A percentile compares a stretch with the other conserved stretches of the same genome.
Conservation (phyloP, 768 basidiomycete species). For the Termitomyces titanicus region DNA sequence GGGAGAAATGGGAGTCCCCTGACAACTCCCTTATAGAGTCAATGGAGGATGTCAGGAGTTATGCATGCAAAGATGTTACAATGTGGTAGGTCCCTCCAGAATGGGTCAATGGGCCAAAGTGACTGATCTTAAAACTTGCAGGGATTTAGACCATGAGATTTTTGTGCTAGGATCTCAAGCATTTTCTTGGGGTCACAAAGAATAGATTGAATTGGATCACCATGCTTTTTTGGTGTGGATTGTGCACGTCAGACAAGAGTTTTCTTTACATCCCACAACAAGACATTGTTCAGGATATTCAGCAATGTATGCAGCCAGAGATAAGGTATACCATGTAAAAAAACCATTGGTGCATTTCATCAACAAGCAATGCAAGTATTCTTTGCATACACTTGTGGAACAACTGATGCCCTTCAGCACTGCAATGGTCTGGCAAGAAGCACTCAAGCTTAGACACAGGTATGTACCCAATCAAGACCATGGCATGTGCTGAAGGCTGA, state of each 20-base stretch:
- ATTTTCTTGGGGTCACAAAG: not conserved
- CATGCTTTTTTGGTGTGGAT: constrained; percentile 15
- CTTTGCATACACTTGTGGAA: constrained; percentile 14
- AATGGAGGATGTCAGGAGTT: constrained; percentile 40
- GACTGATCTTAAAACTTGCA: constrained; percentile 12
- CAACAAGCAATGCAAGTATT: constrained; percentile 18
- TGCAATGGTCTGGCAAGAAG: not conserved
- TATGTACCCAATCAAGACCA: constrained; percentile 35
- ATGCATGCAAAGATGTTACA: constrained; percentile 34
- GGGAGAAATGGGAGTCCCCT: no score
- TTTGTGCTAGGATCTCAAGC: not conserved
- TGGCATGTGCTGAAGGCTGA: constrained; percentile 27
- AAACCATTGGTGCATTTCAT: constrained; percentile 30
- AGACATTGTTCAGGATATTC: constrained; percentile 36
- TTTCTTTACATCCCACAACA: constrained; percentile 17
- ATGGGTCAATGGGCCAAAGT: constrained; percentile 23
- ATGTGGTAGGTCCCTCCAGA: constrained; percentile 37
- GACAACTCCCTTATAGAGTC: constrained; percentile 45
- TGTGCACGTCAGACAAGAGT: constrained; percentile 24
- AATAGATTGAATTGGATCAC: constrained; percentile 4
- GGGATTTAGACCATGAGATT: not conserved
- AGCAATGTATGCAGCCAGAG: constrained; percentile 32
- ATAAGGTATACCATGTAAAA: constrained; percentile 25
- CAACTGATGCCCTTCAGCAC: constrained; percentile 4
- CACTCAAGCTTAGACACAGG: constrained; percentile 29